A percentile compares a stretch with the other conserved stretches of the same genome.
phyloP scores from a whole-genome alignment of 2,329 filamentous ascomycete species.

The Drechslerella stenobrocha region DNA sequence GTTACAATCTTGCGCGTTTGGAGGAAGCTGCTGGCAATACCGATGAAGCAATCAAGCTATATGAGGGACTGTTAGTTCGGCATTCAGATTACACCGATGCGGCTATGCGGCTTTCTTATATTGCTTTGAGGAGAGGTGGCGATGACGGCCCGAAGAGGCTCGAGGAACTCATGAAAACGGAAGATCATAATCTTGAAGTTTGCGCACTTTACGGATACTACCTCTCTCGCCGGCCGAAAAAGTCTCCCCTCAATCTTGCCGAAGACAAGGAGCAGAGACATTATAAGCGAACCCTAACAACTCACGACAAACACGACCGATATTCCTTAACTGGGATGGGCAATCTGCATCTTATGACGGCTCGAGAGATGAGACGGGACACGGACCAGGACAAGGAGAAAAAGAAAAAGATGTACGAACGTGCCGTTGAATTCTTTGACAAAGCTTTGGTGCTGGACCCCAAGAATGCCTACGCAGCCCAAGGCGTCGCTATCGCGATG shows the following conservation, averaged over 20 bases:
- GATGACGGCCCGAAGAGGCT: slow-evolving; percentile 87
- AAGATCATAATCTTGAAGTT: slow-evolving; percentile 84
- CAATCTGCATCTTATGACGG: slow-evolving; percentile 79
- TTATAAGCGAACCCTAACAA: slow-evolving; percentile 92
- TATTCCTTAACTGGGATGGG: slow-evolving; percentile 97
- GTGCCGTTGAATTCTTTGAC: slow-evolving; percentile 97
- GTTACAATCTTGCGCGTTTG: slow-evolving; percentile 90
- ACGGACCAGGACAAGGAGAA: slow-evolving; percentile 89
- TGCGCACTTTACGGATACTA: slow-evolving; percentile 95
- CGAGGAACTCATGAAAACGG: slow-evolving; percentile 79
- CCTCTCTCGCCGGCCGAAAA: slow-evolving; percentile 80
- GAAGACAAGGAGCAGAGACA: slow-evolving; percentile 92
- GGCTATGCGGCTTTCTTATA: slow-evolving; percentile 82
- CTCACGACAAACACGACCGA: slow-evolving; percentile 96
- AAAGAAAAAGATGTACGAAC: slow-evolving; percentile 80
- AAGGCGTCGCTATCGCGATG: slow-evolving; percentile 90
- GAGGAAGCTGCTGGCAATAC: slow-evolving; percentile 82
- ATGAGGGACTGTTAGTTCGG: slow-evolving; percentile 79
- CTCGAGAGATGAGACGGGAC: slow-evolving; percentile 90
- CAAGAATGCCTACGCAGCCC: slow-evolving; percentile 92
- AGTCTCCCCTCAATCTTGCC: slow-evolving; percentile 74
- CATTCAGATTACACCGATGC: slow-evolving; percentile 94
- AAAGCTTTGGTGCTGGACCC: slow-evolving; percentile 94
- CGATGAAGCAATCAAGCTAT: slow-evolving; percentile 83
- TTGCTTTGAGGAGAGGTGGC: slow-evolving; percentile 75